Base-by-base conservation (phyloP, 371 early-diverging fungal genomes). In the Mucor plumbeus region DNA sequence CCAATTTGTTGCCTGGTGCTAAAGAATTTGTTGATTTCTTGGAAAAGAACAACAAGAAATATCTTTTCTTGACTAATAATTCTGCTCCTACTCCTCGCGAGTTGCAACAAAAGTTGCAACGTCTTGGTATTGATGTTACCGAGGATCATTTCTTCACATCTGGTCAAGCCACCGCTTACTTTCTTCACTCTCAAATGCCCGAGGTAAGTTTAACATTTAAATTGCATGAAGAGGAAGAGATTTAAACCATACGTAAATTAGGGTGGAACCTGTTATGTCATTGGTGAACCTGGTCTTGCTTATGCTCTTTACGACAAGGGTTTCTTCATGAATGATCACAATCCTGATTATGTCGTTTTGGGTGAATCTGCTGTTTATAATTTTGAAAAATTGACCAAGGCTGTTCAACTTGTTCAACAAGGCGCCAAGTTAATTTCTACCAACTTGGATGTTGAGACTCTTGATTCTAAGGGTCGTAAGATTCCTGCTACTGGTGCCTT, bases 61-160 rank as follows among this genome's bases (percentile, higher is more conserved):
- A 82, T 68, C 79, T 90, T 21, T 90, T 90, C 77, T 75, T 88
- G 78, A 90, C 90, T 44, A 90, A 90, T 81, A 90, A 90, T 73
- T 87, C 87, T 63, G 86, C 87, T 39, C 88, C 88, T 15, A 90
- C 90, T 44, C 90, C 90, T 40, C 77, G 85, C 63, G 90, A 90
- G 68, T 78, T 90, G 47, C 81, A 86, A 44, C 81, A 84, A 70
- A 90, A 90, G 71, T 66, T 90, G 48, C 50, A 68, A 33, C 85
- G 88, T 60, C 76, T 88, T 13, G 88, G 90, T 59, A 83, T 90
- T 64, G 84, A 87, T 56, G 82, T 87, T 50, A 75, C 77, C 44
- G 86, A 85, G 56, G 77, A 82, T 55, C 84, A 88, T 59, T 90
- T 90, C 71, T 90, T 86, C 70, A 90, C 90, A 26, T 82, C 86